Conservation (phyloP, 177 flowering plant species). For the Vitis hybrid region DNA sequence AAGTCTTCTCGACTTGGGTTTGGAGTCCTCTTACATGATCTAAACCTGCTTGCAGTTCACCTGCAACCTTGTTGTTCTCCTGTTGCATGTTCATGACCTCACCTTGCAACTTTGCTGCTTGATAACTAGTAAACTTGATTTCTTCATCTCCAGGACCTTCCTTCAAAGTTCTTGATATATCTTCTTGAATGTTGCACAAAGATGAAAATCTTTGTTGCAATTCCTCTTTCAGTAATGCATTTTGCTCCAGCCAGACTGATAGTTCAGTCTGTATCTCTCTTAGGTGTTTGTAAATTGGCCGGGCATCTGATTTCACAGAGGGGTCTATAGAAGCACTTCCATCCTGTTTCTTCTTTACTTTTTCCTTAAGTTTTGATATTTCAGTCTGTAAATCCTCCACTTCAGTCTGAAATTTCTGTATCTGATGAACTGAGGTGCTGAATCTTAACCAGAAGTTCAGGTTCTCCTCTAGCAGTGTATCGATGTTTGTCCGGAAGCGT, state of each 20-base stretch:
- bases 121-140: constrained; percentile 46
- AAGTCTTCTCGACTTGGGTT: constrained; percentile 45
- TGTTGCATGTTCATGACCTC: constrained; percentile 85
- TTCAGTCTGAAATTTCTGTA: constrained; percentile 57
- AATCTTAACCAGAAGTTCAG: constrained; percentile 74
- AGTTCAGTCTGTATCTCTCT: constrained; percentile 64
- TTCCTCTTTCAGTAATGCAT: constrained; percentile 52
- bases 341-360: constrained; percentile 29
- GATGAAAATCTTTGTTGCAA: constrained; percentile 52
- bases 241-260: constrained; percentile 63
- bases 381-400: constrained; percentile 49
- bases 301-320: constrained; percentile 47
- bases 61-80: constrained; percentile 77
- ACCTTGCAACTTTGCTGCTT: constrained; percentile 86
- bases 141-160: constrained; percentile 40
- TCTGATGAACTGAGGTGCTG: constrained; percentile 56
- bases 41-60: constrained; percentile 64
- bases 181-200: constrained; percentile 60
- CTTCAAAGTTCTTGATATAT: constrained; percentile 47
- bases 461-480: constrained; percentile 66
- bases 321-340: constrained; percentile 22
- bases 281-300: constrained; percentile 57
- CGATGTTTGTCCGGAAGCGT: constrained; percentile 52
- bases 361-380: constrained; percentile 28
- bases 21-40: constrained; percentile 51